Evolutionary conservation across 2,329 filamentous ascomycete genomes (phyloP).

Genomic region (Cyphellophora attinorum): DNA sequence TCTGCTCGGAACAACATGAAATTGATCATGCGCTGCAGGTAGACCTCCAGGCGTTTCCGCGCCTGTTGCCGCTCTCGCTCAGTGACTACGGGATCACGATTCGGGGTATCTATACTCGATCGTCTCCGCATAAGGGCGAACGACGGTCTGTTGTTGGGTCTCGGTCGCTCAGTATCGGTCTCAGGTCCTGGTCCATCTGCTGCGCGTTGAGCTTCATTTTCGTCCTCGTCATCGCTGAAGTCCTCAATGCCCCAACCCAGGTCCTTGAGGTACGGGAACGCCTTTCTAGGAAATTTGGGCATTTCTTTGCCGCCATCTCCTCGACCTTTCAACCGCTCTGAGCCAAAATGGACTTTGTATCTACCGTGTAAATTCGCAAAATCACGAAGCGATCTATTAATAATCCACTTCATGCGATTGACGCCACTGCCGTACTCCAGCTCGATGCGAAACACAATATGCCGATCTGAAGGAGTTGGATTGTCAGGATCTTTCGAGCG

Average conservation of each 20-base stretch:
- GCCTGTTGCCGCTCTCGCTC: constrained; percentile 58
- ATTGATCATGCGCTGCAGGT: constrained; percentile 85
- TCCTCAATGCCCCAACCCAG: constrained; percentile 73
- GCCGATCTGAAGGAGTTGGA: constrained; percentile 46
- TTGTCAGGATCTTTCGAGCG: constrained; percentile 22
- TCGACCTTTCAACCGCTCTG: constrained; percentile 66
- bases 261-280: constrained; percentile 80
- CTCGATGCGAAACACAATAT: constrained; percentile 82
- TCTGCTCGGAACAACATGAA: constrained; percentile 96
- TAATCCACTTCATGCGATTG: constrained; percentile 93
- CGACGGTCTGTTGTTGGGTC: constrained; percentile 45
- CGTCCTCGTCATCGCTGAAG: constrained; percentile 54
- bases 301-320: constrained; percentile 67
- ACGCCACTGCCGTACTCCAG: constrained; percentile 93
- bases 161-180: constrained; percentile 56
- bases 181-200: constrained; percentile 49
- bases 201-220: constrained; percentile 41
- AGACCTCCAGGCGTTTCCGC: constrained; percentile 75
- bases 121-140: constrained; percentile 49
- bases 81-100: constrained; percentile 30
- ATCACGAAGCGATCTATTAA: constrained; percentile 76
- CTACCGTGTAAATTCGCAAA: constrained; percentile 89
- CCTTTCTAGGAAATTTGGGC: constrained; percentile 79
- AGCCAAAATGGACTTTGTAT: constrained; percentile 79
- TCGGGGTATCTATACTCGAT: constrained; percentile 38